These are phyloP conservation scores for Saccharomyces pastorianus DNA, from an alignment of 1,139 yeast species.

Conservation along the genomic window DNA sequence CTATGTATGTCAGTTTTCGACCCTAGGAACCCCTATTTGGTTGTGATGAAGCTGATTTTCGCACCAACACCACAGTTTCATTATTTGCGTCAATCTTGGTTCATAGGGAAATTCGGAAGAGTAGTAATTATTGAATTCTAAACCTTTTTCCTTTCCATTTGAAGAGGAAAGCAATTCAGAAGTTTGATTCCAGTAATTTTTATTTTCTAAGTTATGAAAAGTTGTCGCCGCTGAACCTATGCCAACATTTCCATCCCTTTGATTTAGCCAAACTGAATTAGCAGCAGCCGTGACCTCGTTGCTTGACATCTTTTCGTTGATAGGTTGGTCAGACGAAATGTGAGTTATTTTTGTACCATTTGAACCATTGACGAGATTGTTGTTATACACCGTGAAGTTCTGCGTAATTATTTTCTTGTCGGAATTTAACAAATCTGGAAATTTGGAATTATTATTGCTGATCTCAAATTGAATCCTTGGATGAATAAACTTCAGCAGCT, in stretches of 20 bases:
- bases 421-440: conserved; percentile 13
- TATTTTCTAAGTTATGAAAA: neutral
- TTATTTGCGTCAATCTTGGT: conserved; percentile 45
- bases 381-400: neutral
- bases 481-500: conserved; percentile 22
- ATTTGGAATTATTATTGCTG: conserved; percentile 9
- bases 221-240: neutral
- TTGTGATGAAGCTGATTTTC: conserved; percentile 43
- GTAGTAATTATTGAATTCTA: neutral
- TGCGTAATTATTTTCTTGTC: conserved; percentile 1
- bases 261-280: neutral
- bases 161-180: neutral
- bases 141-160: neutral
- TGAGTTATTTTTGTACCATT: conserved; percentile 1
- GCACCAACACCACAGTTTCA: conserved; percentile 55
- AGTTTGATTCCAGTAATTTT: conserved; percentile 3
- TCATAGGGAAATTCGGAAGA: conserved; percentile 20
- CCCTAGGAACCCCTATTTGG: conserved; percentile 33
- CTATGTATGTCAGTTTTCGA: conserved; percentile 19
- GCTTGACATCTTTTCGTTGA: neutral
- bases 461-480: conserved; percentile 13
- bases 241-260: neutral
- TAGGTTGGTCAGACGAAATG: neutral
- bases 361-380: conserved; percentile 7
- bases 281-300: neutral